Base-by-base conservation (phyloP, 768 basidiomycete species). In the Thelephora ganbajun region DNA sequence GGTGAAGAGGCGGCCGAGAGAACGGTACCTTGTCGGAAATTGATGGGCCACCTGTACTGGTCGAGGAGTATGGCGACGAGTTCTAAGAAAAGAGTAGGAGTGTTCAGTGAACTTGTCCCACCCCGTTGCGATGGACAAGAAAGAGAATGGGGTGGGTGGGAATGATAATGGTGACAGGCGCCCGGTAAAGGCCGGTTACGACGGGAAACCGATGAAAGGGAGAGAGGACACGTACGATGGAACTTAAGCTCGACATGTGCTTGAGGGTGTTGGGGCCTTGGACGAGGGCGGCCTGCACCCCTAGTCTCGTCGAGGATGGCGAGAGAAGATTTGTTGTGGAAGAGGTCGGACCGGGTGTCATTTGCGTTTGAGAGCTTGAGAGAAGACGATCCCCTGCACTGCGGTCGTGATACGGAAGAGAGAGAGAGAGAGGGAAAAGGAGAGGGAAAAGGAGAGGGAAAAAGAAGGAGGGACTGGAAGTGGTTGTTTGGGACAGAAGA, bases 321-420 rank as follows among this genome's bases (percentile, higher is more conserved):
- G 50, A 26, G 19, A 57, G 44, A 23, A 57, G 43, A 11, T 47
- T 53, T 23, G 53, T 48, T 14, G 48, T 54, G 11, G 51, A 52
- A 16, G 54, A 33, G 16, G 54, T 42, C 34, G 45, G 49, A 36
- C 51, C 62, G 60, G 55, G 52, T 35, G 46, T 45, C 20, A 45
- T 46, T n/a, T n/a, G 30, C 23, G 48, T 43, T 44, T 47, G 20
- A 39, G n/a, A n/a, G n/a, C 18, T 20, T 18, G 7, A 45, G 46
- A 14, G 30, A 47, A 36, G 7, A 13, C 26, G 46, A 20, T n/a
- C 35, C 26, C 33, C n/a, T 35, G 36, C 18, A 46, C 12, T 43
- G 33, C n/a, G 46, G 33, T 22, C 26, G 50, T 42, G 71, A 71
- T 52, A 81, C 75, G 59, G 76, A 78, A 6, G 75, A 70, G 54